Evolutionary conservation across 345 rosid species (phyloP).

Genomic region (Aquilaria yunnanensis): DNA sequence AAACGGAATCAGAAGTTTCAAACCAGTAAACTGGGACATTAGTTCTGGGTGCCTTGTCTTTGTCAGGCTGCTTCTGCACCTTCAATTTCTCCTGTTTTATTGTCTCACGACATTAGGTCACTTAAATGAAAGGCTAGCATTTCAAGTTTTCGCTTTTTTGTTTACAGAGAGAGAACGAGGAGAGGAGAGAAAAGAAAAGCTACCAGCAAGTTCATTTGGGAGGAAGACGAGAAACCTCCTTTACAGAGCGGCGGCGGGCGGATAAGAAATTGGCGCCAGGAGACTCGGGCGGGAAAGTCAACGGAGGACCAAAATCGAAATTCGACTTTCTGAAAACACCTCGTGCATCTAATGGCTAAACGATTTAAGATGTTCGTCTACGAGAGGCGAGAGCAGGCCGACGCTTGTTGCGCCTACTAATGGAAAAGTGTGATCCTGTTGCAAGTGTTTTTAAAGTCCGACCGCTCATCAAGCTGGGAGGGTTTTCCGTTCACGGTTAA

Average conservation of each 20-base stretch:
- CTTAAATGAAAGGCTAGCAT: background rate
- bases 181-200: background rate
- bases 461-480: no score
- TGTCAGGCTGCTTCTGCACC: constrained; percentile 28
- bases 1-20: constrained; percentile 66
- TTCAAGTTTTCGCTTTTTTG: background rate
- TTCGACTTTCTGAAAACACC: no score
- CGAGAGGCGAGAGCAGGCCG: no score
- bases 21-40: constrained; percentile 55
- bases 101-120: background rate
- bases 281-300: background rate
- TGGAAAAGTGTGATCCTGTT: no score
- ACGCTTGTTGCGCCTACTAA: no score
- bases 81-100: constrained; percentile 37
- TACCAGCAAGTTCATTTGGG: constrained; percentile 25
- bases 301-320: background rate
- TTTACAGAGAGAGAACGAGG: no score
- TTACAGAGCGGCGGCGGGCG: background rate
- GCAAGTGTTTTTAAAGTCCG: no score
- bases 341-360: no score
- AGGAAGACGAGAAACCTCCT: background rate
- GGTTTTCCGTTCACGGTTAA: no score
- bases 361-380: no score
- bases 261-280: background rate
- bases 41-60: constrained; percentile 13